phyloP scores from a whole-genome alignment of 441 rosid genomes.

The Gossypium aridum region DNA sequence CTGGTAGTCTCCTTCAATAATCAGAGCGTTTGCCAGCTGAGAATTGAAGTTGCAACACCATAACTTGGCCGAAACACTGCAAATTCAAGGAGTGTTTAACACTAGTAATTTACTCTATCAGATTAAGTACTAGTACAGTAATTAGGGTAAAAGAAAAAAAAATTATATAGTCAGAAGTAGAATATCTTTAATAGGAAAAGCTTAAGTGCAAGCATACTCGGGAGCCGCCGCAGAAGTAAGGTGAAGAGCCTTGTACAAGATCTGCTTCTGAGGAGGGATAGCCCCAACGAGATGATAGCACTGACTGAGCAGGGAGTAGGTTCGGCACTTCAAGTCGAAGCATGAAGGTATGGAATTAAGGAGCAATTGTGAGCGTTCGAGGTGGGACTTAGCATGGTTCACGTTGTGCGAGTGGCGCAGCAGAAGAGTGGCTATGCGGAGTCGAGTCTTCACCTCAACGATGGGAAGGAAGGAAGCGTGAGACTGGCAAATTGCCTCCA shows the following conservation, averaged over 20 bases:
- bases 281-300: slow-evolving; percentile 86
- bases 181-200: neutral
- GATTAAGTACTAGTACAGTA: neutral
- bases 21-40: slow-evolving; percentile 79
- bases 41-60: slow-evolving; percentile 97
- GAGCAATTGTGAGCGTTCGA: slow-evolving; percentile 79
- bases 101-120: neutral
- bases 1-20: slow-evolving; percentile 73
- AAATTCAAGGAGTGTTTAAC: neutral
- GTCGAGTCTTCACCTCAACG: slow-evolving; percentile 78
- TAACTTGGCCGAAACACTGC: slow-evolving; percentile 45
- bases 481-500: slow-evolving; percentile 84
- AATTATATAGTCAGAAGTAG: neutral
- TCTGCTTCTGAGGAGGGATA: slow-evolving; percentile 70
- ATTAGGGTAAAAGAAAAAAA: neutral
- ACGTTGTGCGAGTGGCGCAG: slow-evolving; percentile 79
- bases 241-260: slow-evolving; percentile 71
- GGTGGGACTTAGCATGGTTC: slow-evolving; percentile 79
- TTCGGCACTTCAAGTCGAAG: slow-evolving; percentile 72
- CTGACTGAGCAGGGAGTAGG: slow-evolving; percentile 80
- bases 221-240: slow-evolving; percentile 44
- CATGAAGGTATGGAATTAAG: slow-evolving; percentile 83
- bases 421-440: slow-evolving; percentile 73
- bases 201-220: slow-evolving; percentile 24
- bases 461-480: slow-evolving; percentile 69